Evolutionary conservation across 1,284 basidiomycete genomes (phyloP).

Genomic region (Ustilago curta): DNA sequence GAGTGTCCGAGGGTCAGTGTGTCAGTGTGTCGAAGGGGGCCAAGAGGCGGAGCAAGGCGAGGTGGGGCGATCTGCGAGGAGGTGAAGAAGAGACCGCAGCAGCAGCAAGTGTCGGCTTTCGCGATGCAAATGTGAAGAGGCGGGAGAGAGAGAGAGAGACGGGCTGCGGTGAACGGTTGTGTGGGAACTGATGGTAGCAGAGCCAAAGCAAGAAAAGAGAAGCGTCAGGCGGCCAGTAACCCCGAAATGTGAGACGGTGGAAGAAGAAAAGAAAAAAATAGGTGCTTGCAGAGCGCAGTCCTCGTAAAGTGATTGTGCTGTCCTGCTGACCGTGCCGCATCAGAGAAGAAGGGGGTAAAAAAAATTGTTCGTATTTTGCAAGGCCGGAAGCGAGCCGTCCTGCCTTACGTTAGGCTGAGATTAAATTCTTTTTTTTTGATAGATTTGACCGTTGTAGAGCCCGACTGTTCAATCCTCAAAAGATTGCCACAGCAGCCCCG

Average conservation of each 20-base stretch:
- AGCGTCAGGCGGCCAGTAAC: neutral
- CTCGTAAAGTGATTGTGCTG: neutral
- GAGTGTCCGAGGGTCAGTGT: neutral
- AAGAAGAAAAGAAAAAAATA: slow-evolving; percentile 4
- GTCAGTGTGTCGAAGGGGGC: slow-evolving; percentile 6
- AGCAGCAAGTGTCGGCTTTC: neutral
- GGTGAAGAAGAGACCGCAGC: slow-evolving; percentile 5
- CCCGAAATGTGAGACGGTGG: slow-evolving; percentile 1
- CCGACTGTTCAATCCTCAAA: neutral
- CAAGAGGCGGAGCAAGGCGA: slow-evolving; percentile 5
- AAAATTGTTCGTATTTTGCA: slow-evolving; percentile 6
- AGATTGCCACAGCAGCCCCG: neutral
- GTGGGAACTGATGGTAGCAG: slow-evolving; percentile 8
- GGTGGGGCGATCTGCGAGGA: slow-evolving; percentile 30
- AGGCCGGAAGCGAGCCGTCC: neutral
- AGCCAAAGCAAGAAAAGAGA: slow-evolving; percentile 5
- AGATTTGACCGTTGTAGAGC: neutral
- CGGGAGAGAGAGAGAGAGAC: neutral
- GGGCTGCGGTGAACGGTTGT: slow-evolving; percentile 22
- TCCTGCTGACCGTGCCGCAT: slow-evolving; percentile 6
- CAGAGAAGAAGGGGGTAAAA: neutral
- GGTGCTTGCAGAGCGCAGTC: slow-evolving; percentile 8
- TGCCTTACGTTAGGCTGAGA: neutral
- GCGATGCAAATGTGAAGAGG: slow-evolving; percentile 4
- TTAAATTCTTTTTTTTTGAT: neutral